Conservation (phyloP, 1,139 yeast species). For the Meyerozyma smithsonii region DNA sequence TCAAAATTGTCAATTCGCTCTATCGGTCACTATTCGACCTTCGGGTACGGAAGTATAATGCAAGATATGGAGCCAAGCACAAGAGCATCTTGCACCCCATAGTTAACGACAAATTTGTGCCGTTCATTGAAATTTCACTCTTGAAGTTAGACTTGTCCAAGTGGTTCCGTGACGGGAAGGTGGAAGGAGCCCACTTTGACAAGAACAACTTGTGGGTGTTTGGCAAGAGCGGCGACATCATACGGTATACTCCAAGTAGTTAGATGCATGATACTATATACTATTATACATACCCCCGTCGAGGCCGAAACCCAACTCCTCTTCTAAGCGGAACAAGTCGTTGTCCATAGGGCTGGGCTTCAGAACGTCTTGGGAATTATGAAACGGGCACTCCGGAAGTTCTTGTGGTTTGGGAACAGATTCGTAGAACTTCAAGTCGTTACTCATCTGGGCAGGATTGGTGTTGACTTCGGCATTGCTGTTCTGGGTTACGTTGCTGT, state of each 20-base stretch:
- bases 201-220: constrained; percentile 10
- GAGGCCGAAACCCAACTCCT: constrained; percentile 44
- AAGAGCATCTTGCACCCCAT: constrained; percentile 34
- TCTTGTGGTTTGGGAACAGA: constrained; percentile 47
- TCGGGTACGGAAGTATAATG: constrained; percentile 28
- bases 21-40: constrained; percentile 35
- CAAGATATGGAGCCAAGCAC: constrained; percentile 12
- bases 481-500: not conserved
- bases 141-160: constrained; percentile 30
- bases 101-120: constrained; percentile 35
- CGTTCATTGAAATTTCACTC: constrained; percentile 38
- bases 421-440: constrained; percentile 28
- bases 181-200: constrained; percentile 10
- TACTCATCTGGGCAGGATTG: constrained; percentile 19
- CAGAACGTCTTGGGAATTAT: constrained; percentile 12
- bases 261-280: constrained; percentile 6
- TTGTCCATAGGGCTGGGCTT: constrained; percentile 11
- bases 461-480: constrained; percentile 29
- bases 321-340: constrained; percentile 39
- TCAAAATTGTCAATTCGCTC: constrained; percentile 25
- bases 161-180: constrained; percentile 21
- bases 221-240: constrained; percentile 12
- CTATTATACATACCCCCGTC: constrained; percentile 32
- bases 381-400: constrained; percentile 35
- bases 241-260: constrained; percentile 13